Percentiles rank a stretch among this genome's conserved stretches.
Evolutionary conservation across 441 rosid species (phyloP).

Genomic region (Bocquillonia castaneifolia): DNA sequence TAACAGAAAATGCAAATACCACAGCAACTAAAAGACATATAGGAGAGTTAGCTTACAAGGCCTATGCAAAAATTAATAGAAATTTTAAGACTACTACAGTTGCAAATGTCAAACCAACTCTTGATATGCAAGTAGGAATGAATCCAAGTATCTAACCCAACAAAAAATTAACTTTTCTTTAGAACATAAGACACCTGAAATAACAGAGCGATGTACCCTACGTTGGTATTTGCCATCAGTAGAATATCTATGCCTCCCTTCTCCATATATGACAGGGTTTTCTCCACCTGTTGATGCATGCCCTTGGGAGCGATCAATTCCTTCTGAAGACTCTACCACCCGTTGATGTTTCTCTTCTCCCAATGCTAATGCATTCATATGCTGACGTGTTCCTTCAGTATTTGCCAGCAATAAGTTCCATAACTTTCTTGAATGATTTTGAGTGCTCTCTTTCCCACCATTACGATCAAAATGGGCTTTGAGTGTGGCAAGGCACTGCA

Average conservation of each 20-base stretch:
- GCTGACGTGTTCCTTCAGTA: slow-evolving; percentile 16
- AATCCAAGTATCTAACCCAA: too few relatives aligned
- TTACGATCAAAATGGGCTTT: slow-evolving; percentile 41
- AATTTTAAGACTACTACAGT: not conserved
- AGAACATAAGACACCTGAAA: slow-evolving; percentile 6
- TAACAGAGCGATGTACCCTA: slow-evolving; percentile 13
- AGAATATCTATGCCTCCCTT: slow-evolving; percentile 18
- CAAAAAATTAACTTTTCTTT: slow-evolving; percentile 4
- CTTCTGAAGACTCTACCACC: slow-evolving; percentile 28
- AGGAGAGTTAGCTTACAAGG: not conserved
- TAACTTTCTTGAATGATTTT: slow-evolving; percentile 43
- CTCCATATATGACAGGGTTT: slow-evolving; percentile 18
- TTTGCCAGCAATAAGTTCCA: slow-evolving; percentile 49
- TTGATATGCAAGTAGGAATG: not conserved
- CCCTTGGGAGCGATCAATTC: slow-evolving; percentile 11
- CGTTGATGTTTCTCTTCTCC: not conserved
- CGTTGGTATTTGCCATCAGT: slow-evolving; percentile 24
- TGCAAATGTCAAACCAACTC: not conserved
- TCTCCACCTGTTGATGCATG: slow-evolving; percentile 12
- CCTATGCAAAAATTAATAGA: not conserved
- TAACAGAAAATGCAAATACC: not conserved
- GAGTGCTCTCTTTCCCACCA: slow-evolving; percentile 36
- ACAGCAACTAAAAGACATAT: not conserved
- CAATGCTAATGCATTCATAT: not conserved
- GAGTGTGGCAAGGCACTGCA: slow-evolving; percentile 67